These are phyloP conservation scores for Erucastrum elatum DNA, from an alignment of 345 rosid species.

Conservation along the genomic window DNA sequence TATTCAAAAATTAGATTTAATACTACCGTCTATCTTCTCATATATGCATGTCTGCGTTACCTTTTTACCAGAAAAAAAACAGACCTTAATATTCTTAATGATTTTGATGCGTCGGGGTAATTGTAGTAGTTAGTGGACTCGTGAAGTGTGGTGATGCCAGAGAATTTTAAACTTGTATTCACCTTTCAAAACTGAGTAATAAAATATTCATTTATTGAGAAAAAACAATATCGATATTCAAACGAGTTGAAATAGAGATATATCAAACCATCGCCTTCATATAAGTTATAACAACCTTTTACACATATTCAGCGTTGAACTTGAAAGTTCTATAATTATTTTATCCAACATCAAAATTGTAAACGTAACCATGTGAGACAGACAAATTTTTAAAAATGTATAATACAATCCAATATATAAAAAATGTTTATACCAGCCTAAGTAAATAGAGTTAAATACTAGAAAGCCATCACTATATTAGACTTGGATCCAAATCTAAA, in stretches of 20 bases:
- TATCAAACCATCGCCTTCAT: background rate
- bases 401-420: background rate
- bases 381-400: background rate
- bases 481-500: constrained; percentile 20
- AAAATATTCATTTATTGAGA: background rate
- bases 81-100: background rate
- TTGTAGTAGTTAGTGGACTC: background rate
- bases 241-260: background rate
- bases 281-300: background rate
- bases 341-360: background rate
- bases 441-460: background rate
- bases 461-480: constrained; percentile 2
- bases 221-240: background rate
- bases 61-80: background rate
- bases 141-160: background rate
- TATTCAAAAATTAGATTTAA: background rate
- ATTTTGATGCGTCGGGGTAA: background rate
- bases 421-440: background rate
- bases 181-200: background rate
- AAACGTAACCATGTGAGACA: background rate
- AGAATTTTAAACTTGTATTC: background rate
- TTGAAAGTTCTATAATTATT: background rate
- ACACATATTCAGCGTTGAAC: background rate
- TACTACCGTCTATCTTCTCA: background rate
- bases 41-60: background rate